Evolutionary conservation across 257 asterid genomes (phyloP).

Genomic region (Solanum medicagineum): DNA sequence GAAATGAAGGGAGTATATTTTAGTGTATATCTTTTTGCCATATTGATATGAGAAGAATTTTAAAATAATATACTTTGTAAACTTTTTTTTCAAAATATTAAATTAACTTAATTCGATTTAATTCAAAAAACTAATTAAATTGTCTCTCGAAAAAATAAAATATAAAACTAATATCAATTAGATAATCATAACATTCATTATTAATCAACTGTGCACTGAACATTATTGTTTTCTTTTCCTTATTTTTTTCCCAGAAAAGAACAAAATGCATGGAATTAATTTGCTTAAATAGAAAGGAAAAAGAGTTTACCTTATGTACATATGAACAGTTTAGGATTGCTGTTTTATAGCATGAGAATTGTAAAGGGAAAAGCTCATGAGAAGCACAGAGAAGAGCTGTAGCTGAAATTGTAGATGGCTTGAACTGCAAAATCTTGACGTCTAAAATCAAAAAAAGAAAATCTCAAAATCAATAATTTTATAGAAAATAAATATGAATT

Average conservation of each 20-base stretch:
- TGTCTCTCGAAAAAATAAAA: no score
- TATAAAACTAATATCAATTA: neutral
- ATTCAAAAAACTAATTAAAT: no score
- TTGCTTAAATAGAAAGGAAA: neutral
- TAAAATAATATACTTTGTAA: no score
- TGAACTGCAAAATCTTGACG: conserved; percentile 41
- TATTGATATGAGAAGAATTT: no score
- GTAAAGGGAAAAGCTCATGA: conserved; percentile 41
- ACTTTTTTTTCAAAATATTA: no score
- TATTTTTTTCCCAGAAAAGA: neutral
- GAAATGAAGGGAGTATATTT: no score
- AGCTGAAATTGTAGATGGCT: conserved; percentile 52
- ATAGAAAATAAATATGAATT: neutral
- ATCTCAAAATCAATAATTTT: neutral
- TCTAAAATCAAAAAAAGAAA: conserved; percentile 15
- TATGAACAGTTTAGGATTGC: conserved; percentile 29
- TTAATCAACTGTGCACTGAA: neutral
- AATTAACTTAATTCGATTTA: no score
- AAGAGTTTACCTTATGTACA: conserved; percentile 34
- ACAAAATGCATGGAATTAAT: neutral
- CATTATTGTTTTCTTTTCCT: neutral
- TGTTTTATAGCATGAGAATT: conserved; percentile 21
- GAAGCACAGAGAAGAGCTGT: conserved; percentile 46
- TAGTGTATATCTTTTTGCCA: no score
- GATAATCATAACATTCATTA: neutral